Percentiles rank a stretch among this genome's conserved stretches.
These are phyloP conservation scores for Lactarius hatsudake DNA, from an alignment of 768 basidiomycete genomes.

Conservation along the genomic window DNA sequence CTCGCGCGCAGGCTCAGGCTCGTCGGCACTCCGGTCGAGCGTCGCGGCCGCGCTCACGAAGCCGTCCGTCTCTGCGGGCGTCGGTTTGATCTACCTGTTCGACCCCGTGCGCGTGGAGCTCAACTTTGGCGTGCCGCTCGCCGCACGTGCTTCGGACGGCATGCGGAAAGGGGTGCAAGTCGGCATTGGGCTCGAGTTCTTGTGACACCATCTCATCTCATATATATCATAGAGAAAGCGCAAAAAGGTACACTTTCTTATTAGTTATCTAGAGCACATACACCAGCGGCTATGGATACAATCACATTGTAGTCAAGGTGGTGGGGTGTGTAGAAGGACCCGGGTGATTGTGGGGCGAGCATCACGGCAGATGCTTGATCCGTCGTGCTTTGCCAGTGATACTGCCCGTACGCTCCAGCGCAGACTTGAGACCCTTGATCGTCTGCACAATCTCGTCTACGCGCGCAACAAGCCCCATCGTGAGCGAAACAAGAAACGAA, in stretches of 20 bases:
- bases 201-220: slow-evolving; percentile 37
- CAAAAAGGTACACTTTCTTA: slow-evolving; percentile 21
- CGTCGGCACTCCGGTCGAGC: slow-evolving; percentile 29
- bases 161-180: slow-evolving; percentile 70
- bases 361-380: slow-evolving; percentile 46
- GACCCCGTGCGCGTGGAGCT: slow-evolving; percentile 84
- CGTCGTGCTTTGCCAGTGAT: slow-evolving; percentile 54
- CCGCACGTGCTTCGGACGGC: slow-evolving; percentile 64
- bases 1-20: slow-evolving; percentile 40
- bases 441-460: slow-evolving; percentile 76
- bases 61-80: slow-evolving; percentile 76
- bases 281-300: slow-evolving; percentile 19
- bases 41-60: slow-evolving; percentile 41
- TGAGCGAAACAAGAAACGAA: neutral
- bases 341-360: neutral
- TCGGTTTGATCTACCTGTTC: slow-evolving; percentile 81
- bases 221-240: neutral
- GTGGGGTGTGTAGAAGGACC: too few relatives aligned
- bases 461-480: neutral
- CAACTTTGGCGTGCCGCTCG: slow-evolving; percentile 83
- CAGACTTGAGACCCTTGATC: slow-evolving; percentile 60
- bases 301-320: neutral
- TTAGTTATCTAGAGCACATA: slow-evolving; percentile 22
- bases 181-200: slow-evolving; percentile 77
- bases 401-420: slow-evolving; percentile 63